Evolutionary conservation across 1,139 yeast species (phyloP), one percentile per base, ranked within the genome.

Genomic region (Protomyces inouyei): DNA sequence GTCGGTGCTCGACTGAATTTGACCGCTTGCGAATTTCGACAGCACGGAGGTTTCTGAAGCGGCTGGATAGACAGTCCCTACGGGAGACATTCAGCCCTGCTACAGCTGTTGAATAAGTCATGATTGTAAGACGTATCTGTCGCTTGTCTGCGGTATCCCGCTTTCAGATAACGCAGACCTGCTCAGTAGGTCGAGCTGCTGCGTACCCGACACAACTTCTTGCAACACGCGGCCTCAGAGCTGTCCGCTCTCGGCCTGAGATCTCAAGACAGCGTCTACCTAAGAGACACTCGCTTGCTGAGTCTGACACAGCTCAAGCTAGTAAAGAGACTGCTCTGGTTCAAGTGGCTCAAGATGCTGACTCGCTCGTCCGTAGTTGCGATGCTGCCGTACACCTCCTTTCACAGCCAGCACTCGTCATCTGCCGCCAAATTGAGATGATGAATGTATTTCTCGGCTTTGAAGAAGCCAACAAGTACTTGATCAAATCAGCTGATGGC

Each of bases 371-470:
- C 14, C 48, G 23, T 5, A 43, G 48, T 18, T 16, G 25, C 3
- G 23, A 52, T 23, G 55, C 60, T 8, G 61, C 61, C 12, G 16
- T 54, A 18, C 21, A 35, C 14, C 43, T 56, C n/a, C 52, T 61
- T n/a, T 37, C 55, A 2, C 65, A 64, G 71, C 97, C 97, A 0
- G 87, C 93, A 3, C 75, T 93, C 43, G 91, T 92, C 0, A 83
- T 93, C 61, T 97, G 92, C 73, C 81, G 98, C 66, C 88, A 89
- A 72, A 78, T 93, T 46, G 98, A 93, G 75, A 81, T 87, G 77
- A 86, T 90, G 90, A 92, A 90, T 72, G 79, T 93, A 16, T 82
- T 91, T 64, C 73, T 92, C 65, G 97, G 97, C 0, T 88, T 88
- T 71, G 98, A 93, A 74, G 98, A 92, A 76, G 91, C 95, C 0